phyloP scores from a whole-genome alignment of 192 early-diverging fungal species.

The Backusella sp. region DNA sequence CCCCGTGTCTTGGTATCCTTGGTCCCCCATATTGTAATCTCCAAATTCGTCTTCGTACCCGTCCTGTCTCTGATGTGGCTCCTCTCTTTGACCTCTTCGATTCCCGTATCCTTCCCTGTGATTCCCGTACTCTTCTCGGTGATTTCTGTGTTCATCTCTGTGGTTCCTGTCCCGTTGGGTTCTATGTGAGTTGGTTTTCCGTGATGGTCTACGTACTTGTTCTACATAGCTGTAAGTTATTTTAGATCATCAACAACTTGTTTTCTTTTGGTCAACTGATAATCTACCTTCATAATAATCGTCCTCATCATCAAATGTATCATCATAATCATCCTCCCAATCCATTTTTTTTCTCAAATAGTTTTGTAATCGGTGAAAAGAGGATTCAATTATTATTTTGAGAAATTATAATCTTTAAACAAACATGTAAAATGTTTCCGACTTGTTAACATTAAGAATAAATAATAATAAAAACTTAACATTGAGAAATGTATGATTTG shows the following conservation, averaged over 20 bases:
- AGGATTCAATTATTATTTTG: neutral
- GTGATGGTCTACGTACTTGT: neutral
- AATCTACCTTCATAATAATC: neutral
- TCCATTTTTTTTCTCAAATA: neutral
- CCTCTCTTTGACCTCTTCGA: neutral
- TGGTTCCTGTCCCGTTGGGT: neutral
- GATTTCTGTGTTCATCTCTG: neutral
- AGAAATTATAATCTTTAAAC: neutral
- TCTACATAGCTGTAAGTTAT: conserved; percentile 2
- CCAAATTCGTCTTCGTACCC: neutral
- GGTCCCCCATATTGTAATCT: neutral
- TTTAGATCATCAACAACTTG: neutral
- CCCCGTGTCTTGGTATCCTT: neutral
- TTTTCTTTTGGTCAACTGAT: neutral
- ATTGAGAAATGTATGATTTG: too few relatives aligned
- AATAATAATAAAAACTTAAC: too few relatives aligned
- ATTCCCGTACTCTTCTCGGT: neutral
- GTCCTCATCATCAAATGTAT: neutral
- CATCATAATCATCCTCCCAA: neutral
- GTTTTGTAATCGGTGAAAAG: too few relatives aligned
- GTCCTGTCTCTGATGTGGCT: neutral
- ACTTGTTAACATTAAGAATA: too few relatives aligned
- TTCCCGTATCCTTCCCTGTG: neutral
- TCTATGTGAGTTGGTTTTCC: neutral
- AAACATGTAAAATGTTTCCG: too few relatives aligned